A percentile compares a stretch with the other conserved stretches of the same genome.
These are phyloP conservation scores for Colletotrichum sublineola DNA, from an alignment of 2,329 filamentous ascomycete species.

Conservation along the genomic window DNA sequence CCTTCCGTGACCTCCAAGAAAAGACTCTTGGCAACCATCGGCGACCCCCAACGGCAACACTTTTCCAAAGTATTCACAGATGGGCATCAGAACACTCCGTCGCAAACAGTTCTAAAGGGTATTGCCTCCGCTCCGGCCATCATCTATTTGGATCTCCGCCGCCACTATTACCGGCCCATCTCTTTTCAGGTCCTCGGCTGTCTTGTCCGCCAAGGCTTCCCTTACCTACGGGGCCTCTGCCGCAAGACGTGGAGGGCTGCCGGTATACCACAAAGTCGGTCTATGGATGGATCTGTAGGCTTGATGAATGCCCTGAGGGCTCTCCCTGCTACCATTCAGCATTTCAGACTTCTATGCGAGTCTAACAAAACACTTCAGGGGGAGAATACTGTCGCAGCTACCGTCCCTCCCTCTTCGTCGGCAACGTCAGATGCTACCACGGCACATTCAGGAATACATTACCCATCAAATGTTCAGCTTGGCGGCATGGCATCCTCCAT, in stretches of 20 bases:
- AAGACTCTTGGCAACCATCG: background rate
- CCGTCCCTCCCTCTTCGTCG: too few species aligned
- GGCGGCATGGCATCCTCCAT: background rate
- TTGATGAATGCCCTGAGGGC: background rate
- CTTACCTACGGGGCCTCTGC: background rate
- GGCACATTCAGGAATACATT: background rate
- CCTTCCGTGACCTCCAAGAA: background rate
- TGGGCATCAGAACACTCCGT: background rate
- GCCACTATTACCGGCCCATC: background rate
- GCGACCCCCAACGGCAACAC: background rate
- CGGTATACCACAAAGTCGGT: background rate
- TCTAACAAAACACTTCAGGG: background rate
- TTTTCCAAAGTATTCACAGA: background rate
- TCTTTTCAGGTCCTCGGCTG: background rate
- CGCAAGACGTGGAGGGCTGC: background rate
- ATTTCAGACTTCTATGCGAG: background rate
- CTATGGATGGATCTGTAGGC: background rate
- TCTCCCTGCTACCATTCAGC: background rate
- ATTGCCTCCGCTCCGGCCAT: background rate
- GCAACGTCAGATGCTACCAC: too few species aligned
- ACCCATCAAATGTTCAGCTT: background rate
- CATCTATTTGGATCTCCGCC: background rate
- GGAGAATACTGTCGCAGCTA: too few species aligned
- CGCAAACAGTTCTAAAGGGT: background rate
- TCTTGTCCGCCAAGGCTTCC: background rate